phyloP scores from a whole-genome alignment of 805 yeast genomes.

The Candida oleophila region DNA sequence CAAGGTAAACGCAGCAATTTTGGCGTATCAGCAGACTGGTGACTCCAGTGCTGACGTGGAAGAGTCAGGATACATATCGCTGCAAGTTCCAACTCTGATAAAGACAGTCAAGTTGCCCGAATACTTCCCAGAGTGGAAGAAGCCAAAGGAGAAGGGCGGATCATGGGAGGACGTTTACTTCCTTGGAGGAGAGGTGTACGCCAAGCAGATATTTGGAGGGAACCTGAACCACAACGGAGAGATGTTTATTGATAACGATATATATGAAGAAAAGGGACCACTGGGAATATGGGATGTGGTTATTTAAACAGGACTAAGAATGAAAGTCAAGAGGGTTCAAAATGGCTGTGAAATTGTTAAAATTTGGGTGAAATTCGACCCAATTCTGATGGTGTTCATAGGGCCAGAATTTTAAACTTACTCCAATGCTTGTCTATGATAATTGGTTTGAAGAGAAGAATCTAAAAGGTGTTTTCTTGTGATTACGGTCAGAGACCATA shows the following conservation, averaged over 20 bases:
- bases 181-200: conserved; percentile 83
- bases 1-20: conserved; percentile 38
- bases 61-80: conserved; percentile 22
- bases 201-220: conserved; percentile 77
- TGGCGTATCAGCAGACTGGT: conserved; percentile 44
- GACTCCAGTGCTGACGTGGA: conserved; percentile 18
- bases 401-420: no score
- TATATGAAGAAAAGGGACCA: conserved; percentile 80
- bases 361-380: no score
- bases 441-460: neutral
- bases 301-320: neutral
- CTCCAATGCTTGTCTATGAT: neutral
- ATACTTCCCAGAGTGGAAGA: conserved; percentile 93
- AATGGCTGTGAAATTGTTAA: no score
- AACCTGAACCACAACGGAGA: conserved; percentile 56
- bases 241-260: conserved; percentile 64
- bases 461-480: no score
- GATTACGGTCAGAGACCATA: no score
- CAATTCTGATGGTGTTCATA: no score
- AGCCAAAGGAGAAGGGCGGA: conserved; percentile 48
- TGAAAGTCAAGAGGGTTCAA: no score
- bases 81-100: conserved; percentile 81
- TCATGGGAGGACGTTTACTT: conserved; percentile 73
- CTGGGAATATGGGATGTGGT: conserved; percentile 70
- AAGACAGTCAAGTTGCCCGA: conserved; percentile 76